Conservation (phyloP, 768 basidiomycete genomes). For the Cystobasidium tubakii region DNA sequence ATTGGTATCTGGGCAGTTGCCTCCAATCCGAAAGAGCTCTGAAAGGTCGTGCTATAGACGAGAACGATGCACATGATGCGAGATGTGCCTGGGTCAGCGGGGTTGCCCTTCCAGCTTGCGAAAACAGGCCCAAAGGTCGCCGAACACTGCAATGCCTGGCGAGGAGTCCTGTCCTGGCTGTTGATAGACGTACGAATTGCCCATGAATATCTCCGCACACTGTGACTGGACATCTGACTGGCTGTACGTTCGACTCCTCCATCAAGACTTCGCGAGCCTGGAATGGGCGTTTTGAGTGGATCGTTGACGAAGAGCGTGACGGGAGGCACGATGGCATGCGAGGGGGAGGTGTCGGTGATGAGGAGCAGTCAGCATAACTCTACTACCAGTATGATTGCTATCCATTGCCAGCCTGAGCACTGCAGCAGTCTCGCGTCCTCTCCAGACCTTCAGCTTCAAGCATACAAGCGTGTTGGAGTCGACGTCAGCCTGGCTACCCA, state of each 20-base stretch:
- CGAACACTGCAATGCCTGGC: not conserved
- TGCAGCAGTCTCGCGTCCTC: not conserved
- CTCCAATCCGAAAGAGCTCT: constrained; percentile 96
- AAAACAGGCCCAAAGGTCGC: not conserved
- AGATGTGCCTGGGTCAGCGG: constrained; percentile 11
- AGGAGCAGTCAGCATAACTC: not conserved
- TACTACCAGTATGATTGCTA: not conserved
- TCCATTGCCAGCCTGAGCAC: not conserved
- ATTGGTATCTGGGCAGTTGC: constrained; percentile 97
- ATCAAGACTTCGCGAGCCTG: constrained; percentile 97
- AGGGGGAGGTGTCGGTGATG: not conserved
- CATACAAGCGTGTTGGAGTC: not conserved
- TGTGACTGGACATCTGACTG: constrained; percentile 95
- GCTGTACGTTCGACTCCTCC: constrained; percentile 99
- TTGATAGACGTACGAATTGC: constrained; percentile 76
- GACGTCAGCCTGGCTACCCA: constrained; percentile 14
- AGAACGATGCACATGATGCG: not conserved
- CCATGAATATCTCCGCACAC: constrained; percentile 99
- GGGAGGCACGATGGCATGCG: not conserved
- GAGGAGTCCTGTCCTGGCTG: not conserved
- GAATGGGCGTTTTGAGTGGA: not conserved
- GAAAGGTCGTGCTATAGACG: constrained; percentile 86
- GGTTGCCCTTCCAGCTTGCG: not conserved
- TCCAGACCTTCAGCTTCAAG: not conserved
- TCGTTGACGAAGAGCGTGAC: not conserved